Conservation (phyloP, 768 basidiomycete genomes). For the Psilocybe subaeruginosa region DNA sequence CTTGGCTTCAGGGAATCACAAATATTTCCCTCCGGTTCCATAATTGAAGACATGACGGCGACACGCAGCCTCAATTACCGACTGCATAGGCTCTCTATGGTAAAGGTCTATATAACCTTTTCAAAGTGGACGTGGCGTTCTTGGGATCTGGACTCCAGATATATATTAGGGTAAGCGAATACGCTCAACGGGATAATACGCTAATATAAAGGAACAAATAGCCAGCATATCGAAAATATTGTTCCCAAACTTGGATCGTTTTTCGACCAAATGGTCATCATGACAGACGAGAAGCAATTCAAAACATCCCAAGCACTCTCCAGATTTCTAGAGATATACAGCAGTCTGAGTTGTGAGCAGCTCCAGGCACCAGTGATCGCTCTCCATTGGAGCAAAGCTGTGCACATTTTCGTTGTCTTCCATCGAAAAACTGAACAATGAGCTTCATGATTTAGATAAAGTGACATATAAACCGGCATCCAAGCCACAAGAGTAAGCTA, state of each 20-base stretch:
- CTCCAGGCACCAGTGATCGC: neutral
- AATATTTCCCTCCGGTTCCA: neutral
- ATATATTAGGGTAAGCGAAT: neutral
- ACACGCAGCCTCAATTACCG: neutral
- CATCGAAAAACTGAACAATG: too few relatives aligned
- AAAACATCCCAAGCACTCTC: neutral
- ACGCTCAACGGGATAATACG: too few relatives aligned
- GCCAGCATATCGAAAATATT: slow-evolving; percentile 7
- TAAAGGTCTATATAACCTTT: neutral
- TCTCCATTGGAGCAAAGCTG: neutral
- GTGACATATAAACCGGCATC: too few relatives aligned
- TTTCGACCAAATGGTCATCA: neutral
- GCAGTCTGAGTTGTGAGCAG: neutral
- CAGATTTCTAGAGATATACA: slow-evolving; percentile 2
- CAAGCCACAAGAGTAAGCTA: too few relatives aligned
- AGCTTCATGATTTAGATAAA: too few relatives aligned
- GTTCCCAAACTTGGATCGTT: slow-evolving; percentile 4
- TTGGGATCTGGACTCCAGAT: neutral
- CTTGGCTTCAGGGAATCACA: slow-evolving; percentile 11
- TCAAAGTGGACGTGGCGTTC: slow-evolving; percentile 6
- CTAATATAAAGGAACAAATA: neutral
- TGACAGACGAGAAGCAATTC: neutral
- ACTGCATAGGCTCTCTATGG: neutral
- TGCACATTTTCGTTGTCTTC: too few relatives aligned
- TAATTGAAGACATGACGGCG: neutral